phyloP scores from a whole-genome alignment of 108 stramenopile genomes.

The Halocafeteria seosinensis region DNA sequence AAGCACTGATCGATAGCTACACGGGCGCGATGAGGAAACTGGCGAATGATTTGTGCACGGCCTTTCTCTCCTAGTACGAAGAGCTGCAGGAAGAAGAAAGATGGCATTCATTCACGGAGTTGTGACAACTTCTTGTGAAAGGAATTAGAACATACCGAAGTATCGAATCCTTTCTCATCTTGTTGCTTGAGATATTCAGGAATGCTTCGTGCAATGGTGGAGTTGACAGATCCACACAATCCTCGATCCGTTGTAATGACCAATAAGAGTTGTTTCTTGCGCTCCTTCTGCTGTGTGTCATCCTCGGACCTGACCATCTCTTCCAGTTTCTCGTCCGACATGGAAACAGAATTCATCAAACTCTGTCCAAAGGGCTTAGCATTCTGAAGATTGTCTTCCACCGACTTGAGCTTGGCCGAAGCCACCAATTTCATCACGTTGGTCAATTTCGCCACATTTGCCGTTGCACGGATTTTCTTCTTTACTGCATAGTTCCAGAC shows the following conservation, averaged over 20 bases:
- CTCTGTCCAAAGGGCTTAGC: slow-evolving; percentile 36
- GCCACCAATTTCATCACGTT: slow-evolving; percentile 99
- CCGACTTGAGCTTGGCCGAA: slow-evolving; percentile 98
- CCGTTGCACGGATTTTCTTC: slow-evolving; percentile 86
- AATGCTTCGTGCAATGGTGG: slow-evolving; percentile 65
- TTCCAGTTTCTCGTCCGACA: slow-evolving; percentile 53
- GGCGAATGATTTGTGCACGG: slow-evolving; percentile 65
- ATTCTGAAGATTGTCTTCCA: slow-evolving; percentile 47
- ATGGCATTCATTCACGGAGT: too few relatives aligned
- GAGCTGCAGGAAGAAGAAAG: too few relatives aligned
- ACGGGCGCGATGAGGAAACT: slow-evolving; percentile 39
- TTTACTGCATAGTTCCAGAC: too few relatives aligned
- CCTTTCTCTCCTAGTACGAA: slow-evolving; percentile 94
- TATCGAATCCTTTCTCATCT: slow-evolving; percentile 55
- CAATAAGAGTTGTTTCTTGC: slow-evolving; percentile 55
- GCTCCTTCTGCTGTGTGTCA: not conserved
- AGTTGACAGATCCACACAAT: slow-evolving; percentile 95
- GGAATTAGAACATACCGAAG: too few relatives aligned
- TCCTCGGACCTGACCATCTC: slow-evolving; percentile 40
- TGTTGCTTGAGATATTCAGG: slow-evolving; percentile 42
- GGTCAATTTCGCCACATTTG: slow-evolving; percentile 97
- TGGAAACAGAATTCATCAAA: slow-evolving; percentile 38
- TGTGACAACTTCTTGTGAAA: too few relatives aligned
- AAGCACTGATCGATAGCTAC: slow-evolving; percentile 52
- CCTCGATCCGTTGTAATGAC: slow-evolving; percentile 87